phyloP scores from a whole-genome alignment of 305 asterid genomes.

The Euphrasia arctica region DNA sequence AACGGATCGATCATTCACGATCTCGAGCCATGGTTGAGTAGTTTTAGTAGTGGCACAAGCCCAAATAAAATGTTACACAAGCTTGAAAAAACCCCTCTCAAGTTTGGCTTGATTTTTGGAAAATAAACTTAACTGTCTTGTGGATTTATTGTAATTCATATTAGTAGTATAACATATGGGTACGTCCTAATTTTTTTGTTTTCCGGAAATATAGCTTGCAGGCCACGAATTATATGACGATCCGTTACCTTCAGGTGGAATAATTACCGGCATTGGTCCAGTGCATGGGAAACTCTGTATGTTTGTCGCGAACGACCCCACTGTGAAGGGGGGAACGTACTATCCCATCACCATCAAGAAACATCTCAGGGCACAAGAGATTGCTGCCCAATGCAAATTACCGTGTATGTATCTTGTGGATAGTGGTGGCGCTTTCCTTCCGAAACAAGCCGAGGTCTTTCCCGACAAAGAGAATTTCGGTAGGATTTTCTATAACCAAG shows the following conservation, averaged over 20 bases:
- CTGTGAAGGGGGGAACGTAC: constrained; percentile 97
- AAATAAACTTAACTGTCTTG: no score
- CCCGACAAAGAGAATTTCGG: constrained; percentile 97
- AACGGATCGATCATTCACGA: no score
- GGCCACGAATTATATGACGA: constrained; percentile 84
- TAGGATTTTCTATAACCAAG: constrained; percentile 89
- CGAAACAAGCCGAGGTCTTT: constrained; percentile 96
- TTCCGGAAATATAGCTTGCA: constrained; percentile 66
- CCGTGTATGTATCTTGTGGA: constrained; percentile 97
- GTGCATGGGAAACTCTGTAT: constrained; percentile 83
- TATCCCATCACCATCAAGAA: constrained; percentile 94
- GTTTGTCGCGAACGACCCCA: constrained; percentile 97
- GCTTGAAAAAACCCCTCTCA: no score
- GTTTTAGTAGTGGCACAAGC: no score
- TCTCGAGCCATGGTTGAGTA: no score
- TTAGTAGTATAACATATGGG: no score
- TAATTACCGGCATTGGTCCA: constrained; percentile 89
- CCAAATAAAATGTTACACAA: no score
- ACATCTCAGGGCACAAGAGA: constrained; percentile 97
- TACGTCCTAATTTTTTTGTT: constrained; percentile 24
- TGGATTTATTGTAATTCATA: no score
- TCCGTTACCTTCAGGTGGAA: constrained; percentile 87
- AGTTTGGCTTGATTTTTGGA: no score
- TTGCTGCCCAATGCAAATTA: constrained; percentile 77
- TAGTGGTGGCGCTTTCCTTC: constrained; percentile 98